phyloP scores from a whole-genome alignment of 441 rosid genomes.

The Eruca vesicaria region DNA sequence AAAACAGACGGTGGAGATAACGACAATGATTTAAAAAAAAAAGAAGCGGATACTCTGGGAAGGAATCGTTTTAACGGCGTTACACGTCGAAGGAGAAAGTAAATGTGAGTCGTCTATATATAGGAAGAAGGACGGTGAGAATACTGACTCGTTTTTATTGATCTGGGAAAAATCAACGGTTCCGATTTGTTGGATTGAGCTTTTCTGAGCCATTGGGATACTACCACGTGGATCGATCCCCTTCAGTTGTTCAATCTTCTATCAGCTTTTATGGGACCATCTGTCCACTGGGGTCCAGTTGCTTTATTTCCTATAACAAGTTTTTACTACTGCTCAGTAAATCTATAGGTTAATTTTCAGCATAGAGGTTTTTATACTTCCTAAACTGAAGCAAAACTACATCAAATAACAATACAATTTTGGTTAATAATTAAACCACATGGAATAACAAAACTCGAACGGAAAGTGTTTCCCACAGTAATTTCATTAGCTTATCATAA shows the following conservation, averaged over 20 bases:
- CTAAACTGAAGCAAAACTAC: background rate
- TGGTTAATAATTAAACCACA: background rate
- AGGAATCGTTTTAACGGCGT: slow-evolving; percentile 33
- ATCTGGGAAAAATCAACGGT: slow-evolving; percentile 30
- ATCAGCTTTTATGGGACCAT: slow-evolving; percentile 27
- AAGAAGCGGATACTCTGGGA: background rate
- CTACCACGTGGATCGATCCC: slow-evolving; percentile 17
- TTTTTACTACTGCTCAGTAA: background rate
- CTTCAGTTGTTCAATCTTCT: slow-evolving; percentile 8
- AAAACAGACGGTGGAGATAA: slow-evolving; percentile 18
- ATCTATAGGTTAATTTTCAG: no score
- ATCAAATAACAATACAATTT: background rate
- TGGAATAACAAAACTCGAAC: background rate
- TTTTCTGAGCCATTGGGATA: slow-evolving; percentile 2
- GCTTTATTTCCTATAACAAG: background rate
- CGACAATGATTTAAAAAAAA: background rate
- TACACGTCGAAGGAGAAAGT: slow-evolving; percentile 18
- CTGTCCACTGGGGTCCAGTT: slow-evolving; percentile 13
- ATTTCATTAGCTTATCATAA: background rate
- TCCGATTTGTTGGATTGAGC: background rate
- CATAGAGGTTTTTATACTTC: background rate
- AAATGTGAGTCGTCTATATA: background rate
- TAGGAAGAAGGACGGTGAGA: slow-evolving; percentile 6
- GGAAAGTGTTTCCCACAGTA: background rate
- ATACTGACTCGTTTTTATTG: background rate